Conservation (phyloP, 2,329 filamentous ascomycete genomes). For the Sporothrix luriei region DNA sequence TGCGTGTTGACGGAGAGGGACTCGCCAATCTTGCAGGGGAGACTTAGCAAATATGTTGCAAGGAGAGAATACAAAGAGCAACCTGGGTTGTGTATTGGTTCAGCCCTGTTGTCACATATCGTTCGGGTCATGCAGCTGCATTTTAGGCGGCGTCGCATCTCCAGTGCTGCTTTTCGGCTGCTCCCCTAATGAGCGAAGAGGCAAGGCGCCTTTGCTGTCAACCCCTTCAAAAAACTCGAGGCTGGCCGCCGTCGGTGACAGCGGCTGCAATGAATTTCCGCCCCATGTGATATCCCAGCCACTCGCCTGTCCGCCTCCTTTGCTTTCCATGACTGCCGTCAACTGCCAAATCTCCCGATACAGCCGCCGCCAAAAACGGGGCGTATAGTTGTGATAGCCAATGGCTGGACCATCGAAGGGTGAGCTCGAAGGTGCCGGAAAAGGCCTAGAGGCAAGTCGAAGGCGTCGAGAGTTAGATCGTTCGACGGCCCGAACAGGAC, state of each 20-base stretch:
- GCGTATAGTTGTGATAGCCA: conserved; percentile 43
- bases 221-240: conserved; percentile 55
- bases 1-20: conserved; percentile 71
- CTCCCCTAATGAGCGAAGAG: background rate
- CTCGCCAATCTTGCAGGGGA: conserved; percentile 60
- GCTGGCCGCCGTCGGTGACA: conserved; percentile 43
- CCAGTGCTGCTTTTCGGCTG: background rate
- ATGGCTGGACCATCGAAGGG: conserved; percentile 41
- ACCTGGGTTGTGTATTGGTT: background rate
- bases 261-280: conserved; percentile 37
- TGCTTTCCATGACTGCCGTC: conserved; percentile 48
- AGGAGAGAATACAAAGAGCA: background rate
- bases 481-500: conserved; percentile 47
- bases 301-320: conserved; percentile 33
- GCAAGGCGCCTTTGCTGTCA: conserved; percentile 40
- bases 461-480: conserved; percentile 43
- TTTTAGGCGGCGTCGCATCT: background rate
- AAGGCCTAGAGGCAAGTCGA: conserved; percentile 36
- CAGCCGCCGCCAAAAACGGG: conserved; percentile 52
- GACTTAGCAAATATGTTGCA: background rate
- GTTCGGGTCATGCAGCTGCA: background rate
- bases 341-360: conserved; percentile 52
- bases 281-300: conserved; percentile 54
- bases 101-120: background rate
- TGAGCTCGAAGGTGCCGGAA: conserved; percentile 34